Conservation (phyloP, 2,329 filamentous ascomycete species). For the Diaporthe vexans region DNA sequence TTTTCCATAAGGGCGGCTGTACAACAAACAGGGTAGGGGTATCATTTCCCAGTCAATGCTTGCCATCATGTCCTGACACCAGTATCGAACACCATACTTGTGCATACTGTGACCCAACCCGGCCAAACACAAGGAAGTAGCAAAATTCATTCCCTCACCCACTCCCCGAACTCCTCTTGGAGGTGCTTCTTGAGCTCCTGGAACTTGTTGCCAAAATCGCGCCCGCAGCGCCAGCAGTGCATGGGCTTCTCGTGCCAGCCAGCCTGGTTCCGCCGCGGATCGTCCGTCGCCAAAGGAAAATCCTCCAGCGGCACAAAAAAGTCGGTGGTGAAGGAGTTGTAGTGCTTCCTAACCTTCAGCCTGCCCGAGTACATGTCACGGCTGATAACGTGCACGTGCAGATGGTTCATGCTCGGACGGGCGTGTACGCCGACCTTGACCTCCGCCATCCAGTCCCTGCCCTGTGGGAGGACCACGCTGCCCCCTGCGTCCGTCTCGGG, state of each 20-base stretch:
- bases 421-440: constrained; percentile 87
- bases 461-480: constrained; percentile 72
- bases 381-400: constrained; percentile 91
- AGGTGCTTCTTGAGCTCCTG: constrained; percentile 80
- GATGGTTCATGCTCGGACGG: constrained; percentile 89
- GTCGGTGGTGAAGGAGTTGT: constrained; percentile 88
- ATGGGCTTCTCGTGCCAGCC: constrained; percentile 77
- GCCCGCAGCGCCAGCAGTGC: constrained; percentile 87
- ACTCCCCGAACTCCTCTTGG: constrained; percentile 67
- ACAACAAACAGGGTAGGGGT: constrained; percentile 10
- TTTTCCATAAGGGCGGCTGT: constrained; percentile 12
- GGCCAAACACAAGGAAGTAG: not conserved
- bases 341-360: constrained; percentile 87
- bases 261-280: constrained; percentile 70
- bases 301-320: constrained; percentile 86
- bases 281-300: constrained; percentile 80
- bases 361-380: constrained; percentile 81
- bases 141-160: constrained; percentile 57
- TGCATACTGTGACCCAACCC: not conserved
- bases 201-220: constrained; percentile 82
- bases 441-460: constrained; percentile 83
- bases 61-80: not conserved
- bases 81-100: constrained; percentile 11
- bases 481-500: constrained; percentile 73
- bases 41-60: constrained; percentile 21